These are phyloP conservation scores for Backusella tarrabulga DNA, from an alignment of 192 early-diverging fungal genomes.

Conservation along the genomic window DNA sequence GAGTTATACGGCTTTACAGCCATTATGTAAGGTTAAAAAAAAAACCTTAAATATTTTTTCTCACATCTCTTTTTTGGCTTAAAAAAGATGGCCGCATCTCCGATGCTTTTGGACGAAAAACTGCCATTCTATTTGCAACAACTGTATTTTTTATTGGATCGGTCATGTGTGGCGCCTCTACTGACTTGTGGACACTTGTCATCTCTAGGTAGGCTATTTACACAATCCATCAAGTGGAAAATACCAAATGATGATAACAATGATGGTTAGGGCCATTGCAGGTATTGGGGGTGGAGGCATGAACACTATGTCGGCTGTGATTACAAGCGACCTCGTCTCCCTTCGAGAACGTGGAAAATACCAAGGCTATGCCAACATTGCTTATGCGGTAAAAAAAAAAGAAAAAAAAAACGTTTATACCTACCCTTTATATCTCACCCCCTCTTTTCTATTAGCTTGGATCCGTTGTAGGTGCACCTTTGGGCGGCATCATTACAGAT, in stretches of 20 bases:
- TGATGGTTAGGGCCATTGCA: slow-evolving; percentile 47
- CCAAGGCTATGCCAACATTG: slow-evolving; percentile 36
- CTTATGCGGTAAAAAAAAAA: slow-evolving; percentile 22
- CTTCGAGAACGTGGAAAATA: slow-evolving; percentile 64
- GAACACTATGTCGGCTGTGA: slow-evolving; percentile 59
- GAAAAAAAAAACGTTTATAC: no score
- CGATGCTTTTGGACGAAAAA: slow-evolving; percentile 82
- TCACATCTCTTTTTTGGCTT: background rate
- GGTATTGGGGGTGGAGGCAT: slow-evolving; percentile 71
- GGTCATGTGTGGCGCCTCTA: slow-evolving; percentile 61
- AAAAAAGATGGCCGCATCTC: slow-evolving; percentile 50
- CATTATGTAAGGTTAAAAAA: slow-evolving; percentile 55
- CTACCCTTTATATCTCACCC: background rate
- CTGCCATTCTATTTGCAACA: slow-evolving; percentile 55
- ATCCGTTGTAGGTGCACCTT: slow-evolving; percentile 65
- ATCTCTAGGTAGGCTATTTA: slow-evolving; percentile 38
- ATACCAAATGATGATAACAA: no score
- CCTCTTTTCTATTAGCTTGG: slow-evolving; percentile 22
- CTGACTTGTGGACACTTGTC: slow-evolving; percentile 49
- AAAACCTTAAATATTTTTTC: background rate
- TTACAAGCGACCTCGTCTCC: slow-evolving; percentile 73
- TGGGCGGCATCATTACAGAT: slow-evolving; percentile 61
- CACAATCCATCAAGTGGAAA: no score
- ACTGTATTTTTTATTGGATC: slow-evolving; percentile 67
- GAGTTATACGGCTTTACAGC: slow-evolving; percentile 74